Evolutionary conservation across 495 filamentous ascomycete species (phyloP), one percentile per base, ranked within the genome.

Genomic region (Apodospora peruviana): DNA sequence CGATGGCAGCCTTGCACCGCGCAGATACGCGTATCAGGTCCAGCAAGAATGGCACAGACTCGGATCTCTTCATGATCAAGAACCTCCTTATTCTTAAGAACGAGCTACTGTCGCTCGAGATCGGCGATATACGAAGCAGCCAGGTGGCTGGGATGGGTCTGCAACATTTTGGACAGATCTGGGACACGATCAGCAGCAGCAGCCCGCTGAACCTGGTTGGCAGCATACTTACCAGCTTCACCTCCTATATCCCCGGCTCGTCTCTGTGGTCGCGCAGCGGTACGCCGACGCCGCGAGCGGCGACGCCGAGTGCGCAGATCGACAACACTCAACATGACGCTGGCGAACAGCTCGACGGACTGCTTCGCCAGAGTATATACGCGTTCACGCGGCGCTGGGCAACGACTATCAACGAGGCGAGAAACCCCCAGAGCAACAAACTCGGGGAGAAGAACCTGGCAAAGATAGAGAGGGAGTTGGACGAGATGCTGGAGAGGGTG

Each of bases 41-140:
- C 14, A 56, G 48, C 46, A 62, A 66, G 50, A 61, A 48, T 37
- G 57, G 56, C 56, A 80, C 75, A 5, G 87, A 93, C 63, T 78
- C 81, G 1, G 83, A 90, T 53, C 77, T 96, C 24, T 96, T 96
- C 67, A 80, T 94, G 51, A 84, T 96, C 67, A 90, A 88, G 55
- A 91, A 96, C 61, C 76, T 96, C 2, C 83, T 95, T 34, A 82
- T 94, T 51, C 80, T 96, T 10, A 95, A 95, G 58, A 89, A 91
- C 54, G 85, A 91, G 55, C 88, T 96, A 23, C 80, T 95, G 29
- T 88, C 90, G 16, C 90, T 95, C 53, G 90, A 96, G 69, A 93
- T 96, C 63, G 91, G 86, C 55, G 87, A 90, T 38, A 81, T 86
- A 25, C 84, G 87, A 50, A 71, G 85, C 51, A 71, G 85, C 24